Base-by-base conservation (phyloP, 2,329 filamentous ascomycete genomes). In the Scortechinia acanthostroma region DNA sequence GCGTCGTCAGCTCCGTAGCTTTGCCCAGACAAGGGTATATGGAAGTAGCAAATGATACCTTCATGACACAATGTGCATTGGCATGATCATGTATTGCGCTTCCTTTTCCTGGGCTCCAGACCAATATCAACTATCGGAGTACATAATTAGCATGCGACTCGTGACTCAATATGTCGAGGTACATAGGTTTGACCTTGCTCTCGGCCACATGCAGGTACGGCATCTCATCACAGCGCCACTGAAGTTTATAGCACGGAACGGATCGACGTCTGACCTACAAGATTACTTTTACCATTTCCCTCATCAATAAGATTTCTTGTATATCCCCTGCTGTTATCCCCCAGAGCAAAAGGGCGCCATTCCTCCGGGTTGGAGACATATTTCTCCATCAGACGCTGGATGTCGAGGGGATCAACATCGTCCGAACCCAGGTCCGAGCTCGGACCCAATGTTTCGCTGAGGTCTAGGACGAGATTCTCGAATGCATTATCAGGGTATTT, bases 221-320 rank as follows among this genome's bases (percentile, higher is more conserved):
- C 16, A 4, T 22, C 15, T 21, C 30, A 20, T 17, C 46, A 43
- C 45, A 45, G 21, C 53, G 68, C 51, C 60, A 75, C 71, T 52
- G 75, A 52, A 53, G 75, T 76, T 55, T 68, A 70, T 51, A 74
- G 73, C 13, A 44, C 33, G 48, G 16, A 42, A 20, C n/a, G 33
- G 23, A 35, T 21, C 62, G 63, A 65, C 1, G 60, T 60, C 0
- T 60, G 52, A 64, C 76, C 58, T 65, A 86, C 81, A 60, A 88
- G 61, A 55, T 88, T 88, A 56, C 80, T 83, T 63, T 87, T 88
- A 48, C 81, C 89, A 54, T 95, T 95, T 2, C 90, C 88, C 58
- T 90, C 85, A 56, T 95, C 88, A 40, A 96, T 89, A 3, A 95
- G 75, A 58, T 95, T 95, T 46, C 91, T 71, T 13, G 91, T 95